Conservation (phyloP, 345 rosid species). For the Carallia brachiata region DNA sequence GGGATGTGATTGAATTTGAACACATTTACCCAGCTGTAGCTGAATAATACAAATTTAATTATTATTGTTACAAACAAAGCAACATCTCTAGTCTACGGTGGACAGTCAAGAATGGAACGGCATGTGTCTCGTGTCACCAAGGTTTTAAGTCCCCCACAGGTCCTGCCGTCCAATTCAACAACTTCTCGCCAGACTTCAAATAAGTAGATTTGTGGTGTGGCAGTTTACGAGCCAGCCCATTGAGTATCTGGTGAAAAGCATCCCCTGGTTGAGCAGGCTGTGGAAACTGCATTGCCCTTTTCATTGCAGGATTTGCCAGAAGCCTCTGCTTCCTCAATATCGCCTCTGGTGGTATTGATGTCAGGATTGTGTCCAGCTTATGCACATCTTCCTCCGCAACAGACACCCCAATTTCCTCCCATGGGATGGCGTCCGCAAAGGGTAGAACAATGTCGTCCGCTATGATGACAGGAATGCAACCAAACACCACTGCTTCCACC, state of each 20-base stretch:
- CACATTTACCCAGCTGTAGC: too few relatives aligned
- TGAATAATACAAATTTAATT: too few relatives aligned
- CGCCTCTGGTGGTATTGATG: slow-evolving; percentile 72
- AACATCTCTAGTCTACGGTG: not conserved
- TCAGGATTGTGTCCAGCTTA: slow-evolving; percentile 70
- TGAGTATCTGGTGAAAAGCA: slow-evolving; percentile 92
- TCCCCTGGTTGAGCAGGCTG: slow-evolving; percentile 92
- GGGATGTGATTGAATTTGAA: too few relatives aligned
- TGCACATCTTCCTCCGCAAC: slow-evolving; percentile 88
- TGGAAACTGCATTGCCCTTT: slow-evolving; percentile 87
- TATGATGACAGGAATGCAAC: slow-evolving; percentile 95
- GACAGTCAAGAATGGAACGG: not conserved
- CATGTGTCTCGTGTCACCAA: slow-evolving; percentile 39
- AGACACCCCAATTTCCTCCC: slow-evolving; percentile 96
- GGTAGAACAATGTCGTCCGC: slow-evolving; percentile 94
- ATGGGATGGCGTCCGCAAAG: slow-evolving; percentile 96
- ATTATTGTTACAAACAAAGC: not conserved
- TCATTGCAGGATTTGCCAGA: slow-evolving; percentile 93
- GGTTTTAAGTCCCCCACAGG: slow-evolving; percentile 84
- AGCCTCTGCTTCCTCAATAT: slow-evolving; percentile 87
- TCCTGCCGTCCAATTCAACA: slow-evolving; percentile 88
- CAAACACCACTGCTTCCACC: slow-evolving; percentile 98
- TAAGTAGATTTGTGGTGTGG: slow-evolving; percentile 57
- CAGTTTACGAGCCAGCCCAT: slow-evolving; percentile 83
- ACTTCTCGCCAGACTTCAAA: slow-evolving; percentile 55